Percentiles rank a stretch among this genome's conserved stretches.
phyloP scores from a whole-genome alignment of 129 eudicot species.

The Tagetes erecta region DNA sequence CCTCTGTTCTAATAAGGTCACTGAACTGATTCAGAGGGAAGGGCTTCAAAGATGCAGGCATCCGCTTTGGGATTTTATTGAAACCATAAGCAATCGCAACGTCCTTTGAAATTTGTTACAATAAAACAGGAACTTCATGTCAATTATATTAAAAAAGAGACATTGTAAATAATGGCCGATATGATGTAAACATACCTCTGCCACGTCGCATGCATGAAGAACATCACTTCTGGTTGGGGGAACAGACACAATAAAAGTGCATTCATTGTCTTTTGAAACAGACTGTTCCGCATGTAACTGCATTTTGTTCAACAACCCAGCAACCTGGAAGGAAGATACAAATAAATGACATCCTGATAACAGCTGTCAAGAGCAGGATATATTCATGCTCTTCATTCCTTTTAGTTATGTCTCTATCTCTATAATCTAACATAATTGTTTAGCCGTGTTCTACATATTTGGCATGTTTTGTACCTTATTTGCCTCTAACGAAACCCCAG shows the following conservation, averaged over 20 bases:
- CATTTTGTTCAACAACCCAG: constrained; percentile 38
- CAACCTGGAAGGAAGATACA: constrained; percentile 7
- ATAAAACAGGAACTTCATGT: constrained; percentile 18
- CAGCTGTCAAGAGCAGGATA: constrained; percentile 6
- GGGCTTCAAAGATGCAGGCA: constrained; percentile 69
- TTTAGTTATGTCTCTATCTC: neutral
- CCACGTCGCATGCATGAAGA: constrained; percentile 96
- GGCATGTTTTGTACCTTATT: constrained; percentile 51
- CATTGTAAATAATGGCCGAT: neutral
- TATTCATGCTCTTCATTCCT: constrained; percentile 10
- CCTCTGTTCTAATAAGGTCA: constrained; percentile 85
- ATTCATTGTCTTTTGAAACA: constrained; percentile 35
- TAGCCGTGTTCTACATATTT: constrained; percentile 2
- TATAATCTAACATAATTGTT: neutral
- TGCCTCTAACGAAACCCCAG: constrained; percentile 75
- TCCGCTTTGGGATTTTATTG: constrained; percentile 76
- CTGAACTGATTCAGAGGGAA: constrained; percentile 69
- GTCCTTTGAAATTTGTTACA: constrained; percentile 46
- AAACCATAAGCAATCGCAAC: constrained; percentile 98
- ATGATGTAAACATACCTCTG: constrained; percentile 59
- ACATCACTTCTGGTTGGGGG: constrained; percentile 99
- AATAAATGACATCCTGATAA: neutral
- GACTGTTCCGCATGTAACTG: constrained; percentile 57
- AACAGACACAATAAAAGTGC: constrained; percentile 57
- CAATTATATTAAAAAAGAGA: constrained; percentile 1